phyloP scores from a whole-genome alignment of 768 basidiomycete genomes.

The Trametes maxima region DNA sequence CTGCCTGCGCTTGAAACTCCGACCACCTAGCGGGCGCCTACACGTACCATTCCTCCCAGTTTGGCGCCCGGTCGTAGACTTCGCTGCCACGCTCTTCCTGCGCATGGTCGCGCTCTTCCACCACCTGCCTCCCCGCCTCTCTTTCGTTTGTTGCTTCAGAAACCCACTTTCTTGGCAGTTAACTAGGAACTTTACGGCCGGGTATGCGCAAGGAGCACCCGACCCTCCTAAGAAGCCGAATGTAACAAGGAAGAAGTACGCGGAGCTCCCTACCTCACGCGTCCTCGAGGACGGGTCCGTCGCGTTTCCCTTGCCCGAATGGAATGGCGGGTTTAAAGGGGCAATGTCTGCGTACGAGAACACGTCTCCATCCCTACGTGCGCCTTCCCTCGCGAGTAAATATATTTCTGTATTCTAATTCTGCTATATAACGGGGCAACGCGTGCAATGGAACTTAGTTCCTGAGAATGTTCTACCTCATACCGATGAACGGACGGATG shows the following conservation, averaged over 20 bases:
- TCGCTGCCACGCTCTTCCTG: conserved; percentile 12
- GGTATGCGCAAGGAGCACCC: background rate
- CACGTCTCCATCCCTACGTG: conserved; percentile 13
- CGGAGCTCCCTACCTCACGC: conserved; percentile 58
- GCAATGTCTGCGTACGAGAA: background rate
- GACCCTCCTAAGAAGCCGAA: conserved; percentile 15
- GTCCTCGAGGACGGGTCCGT: conserved; percentile 45
- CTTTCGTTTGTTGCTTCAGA: conserved; percentile 11
- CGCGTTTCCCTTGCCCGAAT: conserved; percentile 47
- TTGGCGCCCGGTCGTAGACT: background rate
- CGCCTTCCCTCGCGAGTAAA: conserved; percentile 17
- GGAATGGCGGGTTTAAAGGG: conserved; percentile 38
- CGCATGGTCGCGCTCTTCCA: conserved; percentile 25
- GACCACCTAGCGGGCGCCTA: conserved; percentile 18
- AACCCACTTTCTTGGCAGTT: background rate
- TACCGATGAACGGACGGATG: background rate
- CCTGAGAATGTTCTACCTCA: background rate
- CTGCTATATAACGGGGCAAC: background rate
- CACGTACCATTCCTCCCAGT: background rate
- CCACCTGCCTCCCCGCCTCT: conserved; percentile 7
- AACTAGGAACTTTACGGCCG: background rate
- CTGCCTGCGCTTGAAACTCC: conserved; percentile 32
- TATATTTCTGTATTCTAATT: conserved; percentile 6
- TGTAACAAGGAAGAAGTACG: conserved; percentile 52
- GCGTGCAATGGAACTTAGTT: background rate